phyloP scores from a whole-genome alignment of 257 asterid species.

The Scutellaria minor region DNA sequence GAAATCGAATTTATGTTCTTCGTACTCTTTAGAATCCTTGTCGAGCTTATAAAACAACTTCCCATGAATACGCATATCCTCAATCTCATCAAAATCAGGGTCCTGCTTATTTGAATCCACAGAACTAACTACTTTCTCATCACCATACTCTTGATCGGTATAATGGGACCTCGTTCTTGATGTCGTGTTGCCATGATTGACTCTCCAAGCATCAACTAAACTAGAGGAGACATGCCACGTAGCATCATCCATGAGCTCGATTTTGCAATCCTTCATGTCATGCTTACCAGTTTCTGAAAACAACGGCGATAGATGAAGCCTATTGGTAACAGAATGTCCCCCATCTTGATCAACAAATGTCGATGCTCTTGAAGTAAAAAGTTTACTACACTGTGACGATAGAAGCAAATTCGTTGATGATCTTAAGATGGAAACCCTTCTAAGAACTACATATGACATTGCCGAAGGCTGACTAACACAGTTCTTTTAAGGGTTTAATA shows the following conservation, averaged over 20 bases:
- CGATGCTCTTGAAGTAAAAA: slow-evolving; percentile 38
- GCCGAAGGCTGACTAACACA: background rate
- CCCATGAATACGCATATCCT: slow-evolving; percentile 82
- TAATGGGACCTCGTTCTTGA: slow-evolving; percentile 21
- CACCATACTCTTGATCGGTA: slow-evolving; percentile 31
- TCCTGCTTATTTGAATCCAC: slow-evolving; percentile 35
- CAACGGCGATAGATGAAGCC: slow-evolving; percentile 63
- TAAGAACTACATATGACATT: slow-evolving; percentile 41
- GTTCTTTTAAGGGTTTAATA: background rate
- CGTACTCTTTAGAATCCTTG: slow-evolving; percentile 78
- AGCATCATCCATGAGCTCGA: slow-evolving; percentile 66
- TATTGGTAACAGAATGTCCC: slow-evolving; percentile 36
- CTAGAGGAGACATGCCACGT: slow-evolving; percentile 74
- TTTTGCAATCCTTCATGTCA: slow-evolving; percentile 45
- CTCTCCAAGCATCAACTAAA: slow-evolving; percentile 68
- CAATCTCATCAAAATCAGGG: slow-evolving; percentile 65
- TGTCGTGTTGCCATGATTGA: slow-evolving; percentile 31
- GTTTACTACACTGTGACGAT: slow-evolving; percentile 15
- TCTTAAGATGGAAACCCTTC: slow-evolving; percentile 35
- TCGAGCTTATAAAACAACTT: slow-evolving; percentile 79
- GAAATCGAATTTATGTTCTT: slow-evolving; percentile 69
- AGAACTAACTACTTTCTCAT: slow-evolving; percentile 22
- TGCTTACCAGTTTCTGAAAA: slow-evolving; percentile 39
- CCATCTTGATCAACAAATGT: slow-evolving; percentile 27
- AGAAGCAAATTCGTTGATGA: slow-evolving; percentile 32